These are phyloP conservation scores for Colletotrichum sp. DNA, from an alignment of 2,329 filamentous ascomycete species.

Conservation along the genomic window DNA sequence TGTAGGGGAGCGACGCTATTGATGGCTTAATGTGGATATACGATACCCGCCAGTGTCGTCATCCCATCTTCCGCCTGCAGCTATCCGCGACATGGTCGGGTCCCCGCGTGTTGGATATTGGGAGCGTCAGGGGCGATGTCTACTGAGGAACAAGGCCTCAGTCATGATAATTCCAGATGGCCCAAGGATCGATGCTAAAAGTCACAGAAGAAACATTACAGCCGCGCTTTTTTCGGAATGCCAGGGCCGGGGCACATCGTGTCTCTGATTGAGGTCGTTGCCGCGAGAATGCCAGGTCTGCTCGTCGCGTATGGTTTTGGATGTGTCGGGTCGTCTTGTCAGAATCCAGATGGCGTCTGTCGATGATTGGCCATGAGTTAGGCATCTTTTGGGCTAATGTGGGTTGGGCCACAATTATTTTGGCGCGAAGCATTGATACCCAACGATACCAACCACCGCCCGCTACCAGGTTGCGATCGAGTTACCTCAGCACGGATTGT, in stretches of 20 bases:
- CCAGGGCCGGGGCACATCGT: background rate
- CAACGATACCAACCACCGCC: slow-evolving; percentile 30
- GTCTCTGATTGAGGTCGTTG: background rate
- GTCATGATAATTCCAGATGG: background rate
- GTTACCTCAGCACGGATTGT: background rate
- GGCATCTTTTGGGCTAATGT: slow-evolving; percentile 19
- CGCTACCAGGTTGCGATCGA: background rate
- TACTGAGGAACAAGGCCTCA: background rate
- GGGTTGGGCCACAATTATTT: slow-evolving; percentile 39
- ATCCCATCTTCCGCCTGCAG: slow-evolving; percentile 10
- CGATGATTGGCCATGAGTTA: slow-evolving; percentile 17
- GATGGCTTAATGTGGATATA: slow-evolving; percentile 1
- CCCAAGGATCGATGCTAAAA: background rate
- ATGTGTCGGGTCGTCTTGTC: slow-evolving; percentile 1
- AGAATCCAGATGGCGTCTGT: slow-evolving; percentile 4
- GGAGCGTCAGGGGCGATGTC: background rate
- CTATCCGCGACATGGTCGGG: background rate
- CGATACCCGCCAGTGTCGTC: slow-evolving; percentile 12
- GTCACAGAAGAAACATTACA: background rate
- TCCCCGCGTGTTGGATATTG: background rate
- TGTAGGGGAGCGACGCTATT: background rate
- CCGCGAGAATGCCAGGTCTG: background rate
- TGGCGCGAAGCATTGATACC: slow-evolving; percentile 43
- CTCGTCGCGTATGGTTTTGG: background rate
- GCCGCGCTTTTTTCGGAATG: background rate